phyloP scores from a whole-genome alignment of 495 filamentous ascomycete genomes.

The Trichoderma erinaceum region DNA sequence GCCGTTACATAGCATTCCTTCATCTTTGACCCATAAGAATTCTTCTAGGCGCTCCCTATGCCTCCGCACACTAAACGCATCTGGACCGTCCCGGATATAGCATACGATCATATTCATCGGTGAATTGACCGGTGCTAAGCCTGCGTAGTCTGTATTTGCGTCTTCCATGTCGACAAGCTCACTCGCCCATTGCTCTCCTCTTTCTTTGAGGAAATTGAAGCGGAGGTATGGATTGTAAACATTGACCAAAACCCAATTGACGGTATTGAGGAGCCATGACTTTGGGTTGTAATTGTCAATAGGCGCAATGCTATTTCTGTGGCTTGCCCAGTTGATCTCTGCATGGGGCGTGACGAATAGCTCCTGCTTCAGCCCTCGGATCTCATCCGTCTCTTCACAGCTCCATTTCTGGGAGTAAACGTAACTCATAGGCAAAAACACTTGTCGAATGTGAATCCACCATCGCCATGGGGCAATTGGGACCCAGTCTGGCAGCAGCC shows the following conservation, averaged over 20 bases:
- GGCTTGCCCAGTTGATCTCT: conserved; percentile 64
- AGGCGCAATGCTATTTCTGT: conserved; percentile 76
- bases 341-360: conserved; percentile 76
- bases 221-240: conserved; percentile 73
- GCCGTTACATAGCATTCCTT: conserved; percentile 91
- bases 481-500: conserved; percentile 93
- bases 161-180: conserved; percentile 79
- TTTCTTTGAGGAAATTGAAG: conserved; percentile 46
- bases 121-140: conserved; percentile 82
- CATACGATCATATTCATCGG: conserved; percentile 82
- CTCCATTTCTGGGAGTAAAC: conserved; percentile 75
- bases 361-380: conserved; percentile 69
- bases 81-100: conserved; percentile 76
- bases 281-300: conserved; percentile 93
- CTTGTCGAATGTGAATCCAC: conserved; percentile 96
- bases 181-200: conserved; percentile 66
- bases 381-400: conserved; percentile 64
- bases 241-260: conserved; percentile 71
- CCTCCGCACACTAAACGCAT: conserved; percentile 64
- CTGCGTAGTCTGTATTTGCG: conserved; percentile 79
- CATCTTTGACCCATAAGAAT: conserved; percentile 84
- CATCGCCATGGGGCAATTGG: conserved; percentile 93
- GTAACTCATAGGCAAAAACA: conserved; percentile 88
- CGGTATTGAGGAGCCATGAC: conserved; percentile 65
- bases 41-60: conserved; percentile 79